These are phyloP conservation scores for Corinectria fuckeliana DNA, from an alignment of 2,329 filamentous ascomycete species.

Conservation along the genomic window DNA sequence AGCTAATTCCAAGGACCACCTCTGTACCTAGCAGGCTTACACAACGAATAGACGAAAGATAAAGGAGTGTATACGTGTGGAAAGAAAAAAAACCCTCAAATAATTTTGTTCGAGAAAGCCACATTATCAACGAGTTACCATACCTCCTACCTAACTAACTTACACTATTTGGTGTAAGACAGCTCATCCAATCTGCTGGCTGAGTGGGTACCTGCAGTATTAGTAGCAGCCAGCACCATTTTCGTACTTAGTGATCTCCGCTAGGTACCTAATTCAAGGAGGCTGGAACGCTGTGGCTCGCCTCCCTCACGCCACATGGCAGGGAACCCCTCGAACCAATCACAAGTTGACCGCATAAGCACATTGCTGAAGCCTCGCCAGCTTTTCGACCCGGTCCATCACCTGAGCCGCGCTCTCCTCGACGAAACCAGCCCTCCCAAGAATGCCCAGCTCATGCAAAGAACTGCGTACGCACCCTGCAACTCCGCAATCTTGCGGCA, in stretches of 20 bases:
- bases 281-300: slow-evolving; percentile 3
- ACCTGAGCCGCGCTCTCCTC: slow-evolving; percentile 27
- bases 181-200: too few relatives aligned
- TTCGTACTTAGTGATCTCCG: background rate
- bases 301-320: slow-evolving; percentile 14
- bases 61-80: background rate
- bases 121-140: too few relatives aligned
- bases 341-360: slow-evolving; percentile 36
- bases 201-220: too few relatives aligned
- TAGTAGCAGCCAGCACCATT: too few relatives aligned
- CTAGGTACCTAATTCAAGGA: too few relatives aligned
- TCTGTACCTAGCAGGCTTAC: too few relatives aligned
- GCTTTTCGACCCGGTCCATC: slow-evolving; percentile 28
- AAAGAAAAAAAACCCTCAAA: too few relatives aligned
- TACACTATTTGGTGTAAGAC: too few relatives aligned
- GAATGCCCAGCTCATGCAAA: slow-evolving; percentile 96
- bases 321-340: slow-evolving; percentile 28
- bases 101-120: too few relatives aligned
- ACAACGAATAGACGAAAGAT: background rate
- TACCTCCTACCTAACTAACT: too few relatives aligned
- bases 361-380: slow-evolving; percentile 24
- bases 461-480: slow-evolving; percentile 75
- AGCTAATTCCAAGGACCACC: slow-evolving; percentile 1
- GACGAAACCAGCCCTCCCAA: slow-evolving; percentile 39
- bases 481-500: slow-evolving; percentile 44